Conservation (phyloP, 179 eudicot genomes). For the Silene coronaria region DNA sequence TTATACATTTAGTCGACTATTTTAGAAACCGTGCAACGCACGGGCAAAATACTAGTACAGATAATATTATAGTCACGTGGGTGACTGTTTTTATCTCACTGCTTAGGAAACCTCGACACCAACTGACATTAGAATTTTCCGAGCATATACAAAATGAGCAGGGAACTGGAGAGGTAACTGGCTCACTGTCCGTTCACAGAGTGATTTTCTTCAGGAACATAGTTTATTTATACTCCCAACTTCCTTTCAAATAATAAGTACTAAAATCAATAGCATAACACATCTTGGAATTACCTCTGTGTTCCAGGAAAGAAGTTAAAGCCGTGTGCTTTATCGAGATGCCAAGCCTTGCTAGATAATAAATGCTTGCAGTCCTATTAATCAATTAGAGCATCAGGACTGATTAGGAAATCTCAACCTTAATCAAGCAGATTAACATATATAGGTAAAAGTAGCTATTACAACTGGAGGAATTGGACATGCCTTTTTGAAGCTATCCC, state of each 20-base stretch:
- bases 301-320: constrained; percentile 98
- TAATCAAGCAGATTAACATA: not conserved
- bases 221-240: not conserved
- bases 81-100: not conserved
- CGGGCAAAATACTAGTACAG: not conserved
- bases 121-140: not conserved
- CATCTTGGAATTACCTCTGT: constrained; percentile 47
- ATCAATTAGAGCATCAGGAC: constrained; percentile 14
- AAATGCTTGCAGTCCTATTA: constrained; percentile 71
- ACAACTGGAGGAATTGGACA: not conserved
- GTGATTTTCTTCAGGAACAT: not conserved
- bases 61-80: too few species aligned
- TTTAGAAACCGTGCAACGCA: too few species aligned
- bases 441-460: not conserved
- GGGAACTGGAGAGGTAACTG: not conserved
- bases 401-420: not conserved
- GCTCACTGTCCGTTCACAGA: not conserved
- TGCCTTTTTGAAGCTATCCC: constrained; percentile 96
- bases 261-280: not conserved
- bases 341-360: constrained; percentile 80
- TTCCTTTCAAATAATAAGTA: not conserved
- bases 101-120: too few species aligned
- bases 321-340: constrained; percentile 82
- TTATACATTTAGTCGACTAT: too few species aligned
- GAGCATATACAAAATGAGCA: not conserved